Evolutionary conservation across 768 basidiomycete genomes (phyloP), one percentile per base, ranked within the genome.

Genomic region (Hebeloma cylindrosporum): DNA sequence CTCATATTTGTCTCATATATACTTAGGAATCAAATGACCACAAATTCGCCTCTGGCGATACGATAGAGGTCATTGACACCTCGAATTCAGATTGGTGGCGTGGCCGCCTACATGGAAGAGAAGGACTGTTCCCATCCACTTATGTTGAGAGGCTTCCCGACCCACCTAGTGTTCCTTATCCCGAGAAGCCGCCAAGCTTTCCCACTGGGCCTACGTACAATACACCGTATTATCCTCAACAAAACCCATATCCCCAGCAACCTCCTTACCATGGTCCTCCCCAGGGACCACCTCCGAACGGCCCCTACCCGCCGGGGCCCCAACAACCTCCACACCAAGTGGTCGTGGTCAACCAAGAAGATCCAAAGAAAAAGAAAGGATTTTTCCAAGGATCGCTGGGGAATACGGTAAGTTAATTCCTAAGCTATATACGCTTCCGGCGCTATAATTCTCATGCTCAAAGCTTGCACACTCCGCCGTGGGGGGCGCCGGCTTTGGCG

Each of bases 21-120:
- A 14, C 21, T 8, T 59, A 92, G 85, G 83, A 86, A 53, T 69
- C 75, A 7, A 77, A 81, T 18, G 91, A 93, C 60, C 73, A 93
- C 14, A 75, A 79, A 0, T 93, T 94, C 72, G 64, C 65, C 16
- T 65, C 74, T 2, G 91, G 88, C 2, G 88, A 93, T 58, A 70
- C 78, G 21, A 78, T 94, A 54, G 83, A 89, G 44, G 71, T 94
- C 21, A 57, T 83, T 21, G 75, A 78, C 20, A 82, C 91, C 58
- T 85, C 78, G 38, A 88, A 91, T 48, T 60, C 66, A 4, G 89
- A 93, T 60, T 94, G 92, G 92, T 94, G 91, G 91, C 78, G 76
- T 7, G 91, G 91, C n/a, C 74, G 66, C 49, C 57, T 68, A 44
- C 75, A 78, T 29, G 82, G 82, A 20, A 73, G 64, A 44, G 73